Base-by-base conservation (phyloP, 306 rosid genomes). In the Citrullus colocynthis region DNA sequence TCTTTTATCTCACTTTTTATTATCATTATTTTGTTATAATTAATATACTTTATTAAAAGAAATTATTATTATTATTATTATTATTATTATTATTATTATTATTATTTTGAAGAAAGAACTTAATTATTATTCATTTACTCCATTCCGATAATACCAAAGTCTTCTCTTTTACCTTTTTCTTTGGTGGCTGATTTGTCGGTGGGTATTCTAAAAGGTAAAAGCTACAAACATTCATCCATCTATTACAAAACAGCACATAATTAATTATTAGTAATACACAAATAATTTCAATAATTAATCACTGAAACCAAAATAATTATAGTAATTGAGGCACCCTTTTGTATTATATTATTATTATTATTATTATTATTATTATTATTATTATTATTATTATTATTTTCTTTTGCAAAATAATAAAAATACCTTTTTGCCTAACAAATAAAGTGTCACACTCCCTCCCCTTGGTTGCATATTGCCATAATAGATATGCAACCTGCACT, bases 261-360 rank as follows among this genome's bases (percentile, higher is more conserved):
- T 71, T 49, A 72, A 51, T 51, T 49, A 28, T 16, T 28, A 73
- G 10, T 51, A 73, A 73, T 16, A 73, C 44, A 73, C 28, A 14
- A 70, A 73, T 73, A 73, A 51, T 73, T 73, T 6, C 44, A 73
- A 73, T 51, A 30, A 51, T 73, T 70, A 70, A 14, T 45, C 58
- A 30, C 57, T 18, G 5, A 6, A 44, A 44, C 36, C 36, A 42
- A 41, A 41, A 67, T 39, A 67, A 67, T 67, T 67, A 67, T 67
- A 10, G 5, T 20, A 67, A 39, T 41, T n/a, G 10, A 9, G 17
- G 2, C 54, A 66, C 17, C 9, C 6, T 64, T 36, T 59, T 59
- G 12, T 58, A 10, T 7, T n/a, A 3, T 1, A 45, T 9, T 45
- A 34, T 2, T 45, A 48, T 10, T 48, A 48, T 10, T 48, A 48